phyloP scores from a whole-genome alignment of 192 early-diverging fungal species.

The Entomortierella beljakovae region DNA sequence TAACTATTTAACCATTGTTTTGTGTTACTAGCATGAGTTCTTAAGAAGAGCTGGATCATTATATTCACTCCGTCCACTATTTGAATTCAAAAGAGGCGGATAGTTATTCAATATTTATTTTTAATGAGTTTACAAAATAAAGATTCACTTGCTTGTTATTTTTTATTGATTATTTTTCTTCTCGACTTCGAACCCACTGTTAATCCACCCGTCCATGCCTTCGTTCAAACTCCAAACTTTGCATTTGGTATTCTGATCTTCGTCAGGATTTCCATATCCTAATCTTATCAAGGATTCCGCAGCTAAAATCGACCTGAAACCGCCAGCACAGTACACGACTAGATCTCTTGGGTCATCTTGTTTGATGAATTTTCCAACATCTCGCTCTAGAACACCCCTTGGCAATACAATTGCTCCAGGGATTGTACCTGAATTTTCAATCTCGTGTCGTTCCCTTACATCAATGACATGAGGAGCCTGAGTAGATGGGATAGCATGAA shows the following conservation, averaged over 20 bases:
- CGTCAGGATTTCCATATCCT: slow-evolving; percentile 53
- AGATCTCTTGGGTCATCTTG: slow-evolving; percentile 55
- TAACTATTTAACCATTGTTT: neutral
- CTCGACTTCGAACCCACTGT: slow-evolving; percentile 59
- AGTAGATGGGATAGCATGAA: slow-evolving; percentile 10
- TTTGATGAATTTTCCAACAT: slow-evolving; percentile 58
- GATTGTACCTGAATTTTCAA: slow-evolving; percentile 54
- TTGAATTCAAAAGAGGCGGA: slow-evolving; percentile 41
- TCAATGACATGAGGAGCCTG: slow-evolving; percentile 55
- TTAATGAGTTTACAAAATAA: neutral
- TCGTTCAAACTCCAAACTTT: slow-evolving; percentile 58
- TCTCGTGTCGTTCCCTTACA: slow-evolving; percentile 62
- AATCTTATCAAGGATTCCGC: slow-evolving; percentile 62
- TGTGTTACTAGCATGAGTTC: slow-evolving; percentile 75
- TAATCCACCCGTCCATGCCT: slow-evolving; percentile 64
- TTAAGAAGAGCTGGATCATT: slow-evolving; percentile 52
- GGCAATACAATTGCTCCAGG: slow-evolving; percentile 61
- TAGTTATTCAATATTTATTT: slow-evolving; percentile 1
- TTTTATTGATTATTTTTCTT: slow-evolving; percentile 12
- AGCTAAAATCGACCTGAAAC: slow-evolving; percentile 59
- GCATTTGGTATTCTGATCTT: slow-evolving; percentile 6
- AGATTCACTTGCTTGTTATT: neutral
- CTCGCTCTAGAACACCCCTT: slow-evolving; percentile 60
- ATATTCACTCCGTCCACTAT: slow-evolving; percentile 32
- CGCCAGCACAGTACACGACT: slow-evolving; percentile 69